Evolutionary conservation across 2,329 filamentous ascomycete species (phyloP), one percentile per base, ranked within the genome.

Genomic region (Diaporthe sp.): DNA sequence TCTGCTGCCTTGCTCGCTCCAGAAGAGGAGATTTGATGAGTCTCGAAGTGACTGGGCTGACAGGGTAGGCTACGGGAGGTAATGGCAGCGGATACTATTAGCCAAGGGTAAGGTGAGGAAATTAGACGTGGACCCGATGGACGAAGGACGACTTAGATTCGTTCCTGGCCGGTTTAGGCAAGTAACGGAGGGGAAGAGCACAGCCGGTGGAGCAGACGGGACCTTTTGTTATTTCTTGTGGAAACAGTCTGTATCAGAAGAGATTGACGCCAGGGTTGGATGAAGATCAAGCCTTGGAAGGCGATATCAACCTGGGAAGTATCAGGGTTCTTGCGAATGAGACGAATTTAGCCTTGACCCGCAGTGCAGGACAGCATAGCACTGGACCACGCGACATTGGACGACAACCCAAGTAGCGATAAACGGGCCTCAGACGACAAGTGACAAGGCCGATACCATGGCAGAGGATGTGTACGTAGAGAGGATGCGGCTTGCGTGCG

Each of bases 241-340:
- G 81, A 82, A 83, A 80, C 82, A 82, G 84, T 82, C 83, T 85
- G 85, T 86, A 85, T 86, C 85, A 86, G 84, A 84, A 83, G 82
- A 85, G 83, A 85, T 83, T 83, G 82, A 80, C 80, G 81, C 82
- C 82, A 83, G 84, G 83, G 80, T 81, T 70, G 79, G 79, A 80
- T 81, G 79, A 75, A 79, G 78, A 80, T 80, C 78, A 78, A 81
- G 75, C 81, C 78, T 77, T 78, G 78, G 74, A 75, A 58, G 61
- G 65, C 71, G 58, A 72, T 72, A 72, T 73, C 65, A 74, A 53
- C 47, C 65, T 68, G 37, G 65, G 65, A 68, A 49, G 28, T 47
- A 61, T 74, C 71, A 76, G 71, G 76, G 71, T 74, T 72, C 71
- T 72, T 74, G 75, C 22, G 73, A 76, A 75, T 63, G 68, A 72